A percentile compares a stretch with the other conserved stretches of the same genome.
Conservation (phyloP, 108 stramenopile species). For the Cafeteria roenbergensis region DNA sequence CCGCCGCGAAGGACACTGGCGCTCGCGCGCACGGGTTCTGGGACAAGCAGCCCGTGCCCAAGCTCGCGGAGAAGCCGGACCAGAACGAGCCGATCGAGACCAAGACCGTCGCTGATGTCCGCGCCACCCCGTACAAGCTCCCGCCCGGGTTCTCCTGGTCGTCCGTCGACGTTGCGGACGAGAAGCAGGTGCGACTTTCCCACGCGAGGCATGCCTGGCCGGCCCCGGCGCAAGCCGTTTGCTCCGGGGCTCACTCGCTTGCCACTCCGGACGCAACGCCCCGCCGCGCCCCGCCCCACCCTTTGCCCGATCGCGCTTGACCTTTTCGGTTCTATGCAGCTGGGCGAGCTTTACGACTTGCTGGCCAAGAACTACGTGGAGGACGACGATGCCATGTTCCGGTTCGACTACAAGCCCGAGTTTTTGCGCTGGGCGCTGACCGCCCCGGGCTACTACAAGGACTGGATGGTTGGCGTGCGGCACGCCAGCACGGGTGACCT, state of each 20-base stretch:
- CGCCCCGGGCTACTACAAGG: constrained; percentile 65
- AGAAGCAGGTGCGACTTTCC: no score
- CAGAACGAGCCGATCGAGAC: constrained; percentile 63
- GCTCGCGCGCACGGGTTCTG: constrained; percentile 66
- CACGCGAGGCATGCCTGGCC: no score
- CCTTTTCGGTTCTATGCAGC: constrained; percentile 1
- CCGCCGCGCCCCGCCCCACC: no score
- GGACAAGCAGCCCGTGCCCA: constrained; percentile 77
- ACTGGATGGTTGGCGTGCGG: constrained; percentile 79
- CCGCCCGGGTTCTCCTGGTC: constrained; percentile 88
- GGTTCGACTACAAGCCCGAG: constrained; percentile 80
- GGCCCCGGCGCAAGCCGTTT: no score
- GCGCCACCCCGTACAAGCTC: constrained; percentile 81
- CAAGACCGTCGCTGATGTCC: constrained; percentile 55
- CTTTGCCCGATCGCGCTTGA: no score
- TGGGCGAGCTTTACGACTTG: constrained; percentile 74
- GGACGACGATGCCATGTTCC: constrained; percentile 90
- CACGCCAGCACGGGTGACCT: constrained; percentile 58
- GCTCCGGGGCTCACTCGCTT: no score
- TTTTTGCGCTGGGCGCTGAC: constrained; percentile 80
- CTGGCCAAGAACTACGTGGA: constrained; percentile 95
- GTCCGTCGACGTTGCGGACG: constrained; percentile 58
- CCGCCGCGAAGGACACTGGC: neutral
- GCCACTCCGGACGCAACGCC: no score
- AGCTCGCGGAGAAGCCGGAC: constrained; percentile 32